phyloP scores from a whole-genome alignment of 176 grass and related monocot species.

The Avena eriantha region DNA sequence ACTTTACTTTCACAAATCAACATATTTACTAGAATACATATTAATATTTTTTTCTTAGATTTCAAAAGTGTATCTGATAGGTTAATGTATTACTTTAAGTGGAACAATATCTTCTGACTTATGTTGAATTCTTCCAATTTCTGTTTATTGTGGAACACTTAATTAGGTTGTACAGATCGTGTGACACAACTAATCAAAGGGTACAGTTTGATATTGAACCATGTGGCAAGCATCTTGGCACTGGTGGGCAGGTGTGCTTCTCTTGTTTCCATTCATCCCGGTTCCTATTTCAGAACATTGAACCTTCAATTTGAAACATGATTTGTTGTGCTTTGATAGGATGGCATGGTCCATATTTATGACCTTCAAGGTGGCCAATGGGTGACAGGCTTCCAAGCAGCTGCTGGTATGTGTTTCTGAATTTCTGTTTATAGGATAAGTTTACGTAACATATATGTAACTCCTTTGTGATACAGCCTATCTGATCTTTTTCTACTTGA shows the following conservation, averaged over 20 bases:
- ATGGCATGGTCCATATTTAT: constrained; percentile 92
- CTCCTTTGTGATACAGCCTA: background rate
- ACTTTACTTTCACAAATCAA: background rate
- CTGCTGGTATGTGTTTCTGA: constrained; percentile 66
- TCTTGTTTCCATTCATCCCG: constrained; percentile 32
- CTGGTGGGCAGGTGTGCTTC: constrained; percentile 78
- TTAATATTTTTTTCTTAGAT: constrained; percentile 1
- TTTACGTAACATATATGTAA: background rate
- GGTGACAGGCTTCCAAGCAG: constrained; percentile 84
- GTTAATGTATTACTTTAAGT: background rate
- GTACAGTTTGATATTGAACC: constrained; percentile 99
- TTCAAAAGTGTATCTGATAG: constrained; percentile 9
- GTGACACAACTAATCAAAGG: constrained; percentile 90
- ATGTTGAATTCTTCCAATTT: background rate
- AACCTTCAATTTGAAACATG: constrained; percentile 42
- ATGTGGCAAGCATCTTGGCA: constrained; percentile 83
- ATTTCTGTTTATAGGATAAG: constrained; percentile 2
- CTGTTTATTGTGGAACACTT: background rate
- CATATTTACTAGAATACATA: constrained; percentile 10
- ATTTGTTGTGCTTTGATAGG: constrained; percentile 44
- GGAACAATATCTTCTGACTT: constrained; percentile 10
- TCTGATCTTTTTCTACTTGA: constrained; percentile 37
- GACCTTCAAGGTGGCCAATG: constrained; percentile 88
- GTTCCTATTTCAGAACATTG: constrained; percentile 32
- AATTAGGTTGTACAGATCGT: constrained; percentile 83